Percentiles rank a stretch among this genome's conserved stretches.
These are phyloP conservation scores for Oligophagozyma castellii DNA, from an alignment of 1,139 yeast genomes.

Conservation along the genomic window DNA sequence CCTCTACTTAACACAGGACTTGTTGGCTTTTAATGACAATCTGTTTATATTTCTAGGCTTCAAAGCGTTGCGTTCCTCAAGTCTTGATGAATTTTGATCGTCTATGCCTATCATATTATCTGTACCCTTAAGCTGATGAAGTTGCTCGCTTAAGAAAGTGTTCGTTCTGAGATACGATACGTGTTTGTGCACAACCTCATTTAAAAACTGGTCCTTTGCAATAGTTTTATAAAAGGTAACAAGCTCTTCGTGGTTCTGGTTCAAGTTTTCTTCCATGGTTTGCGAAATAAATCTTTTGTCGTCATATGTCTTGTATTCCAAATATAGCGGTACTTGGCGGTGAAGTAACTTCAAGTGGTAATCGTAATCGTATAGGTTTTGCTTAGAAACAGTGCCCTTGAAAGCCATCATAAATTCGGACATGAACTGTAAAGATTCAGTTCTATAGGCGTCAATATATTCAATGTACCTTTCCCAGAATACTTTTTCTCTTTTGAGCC, in stretches of 20 bases:
- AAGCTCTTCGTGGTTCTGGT: no score
- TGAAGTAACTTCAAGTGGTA: conserved; percentile 8
- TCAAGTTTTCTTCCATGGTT: no score
- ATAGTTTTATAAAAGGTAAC: neutral
- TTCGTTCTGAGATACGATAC: neutral
- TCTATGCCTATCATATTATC: no score
- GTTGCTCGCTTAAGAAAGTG: neutral
- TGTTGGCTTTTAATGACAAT: no score
- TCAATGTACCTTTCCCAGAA: conserved; percentile 7
- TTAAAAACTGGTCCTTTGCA: neutral
- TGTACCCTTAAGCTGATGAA: no score
- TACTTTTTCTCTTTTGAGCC: conserved; percentile 8
- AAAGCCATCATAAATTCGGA: conserved; percentile 15
- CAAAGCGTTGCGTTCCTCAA: no score
- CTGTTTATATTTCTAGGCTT: no score
- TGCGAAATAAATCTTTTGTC: no score
- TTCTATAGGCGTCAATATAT: conserved; percentile 10
- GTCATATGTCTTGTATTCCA: no score
- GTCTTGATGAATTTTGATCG: no score
- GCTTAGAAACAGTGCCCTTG: conserved; percentile 9
- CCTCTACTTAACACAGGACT: no score
- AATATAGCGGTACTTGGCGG: no score
- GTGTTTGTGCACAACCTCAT: neutral
- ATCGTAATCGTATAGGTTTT: conserved; percentile 10
- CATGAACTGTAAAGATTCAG: conserved; percentile 15